Evolutionary conservation across 2,329 filamentous ascomycete genomes (phyloP).

Genomic region (Aspergillus vadensis): DNA sequence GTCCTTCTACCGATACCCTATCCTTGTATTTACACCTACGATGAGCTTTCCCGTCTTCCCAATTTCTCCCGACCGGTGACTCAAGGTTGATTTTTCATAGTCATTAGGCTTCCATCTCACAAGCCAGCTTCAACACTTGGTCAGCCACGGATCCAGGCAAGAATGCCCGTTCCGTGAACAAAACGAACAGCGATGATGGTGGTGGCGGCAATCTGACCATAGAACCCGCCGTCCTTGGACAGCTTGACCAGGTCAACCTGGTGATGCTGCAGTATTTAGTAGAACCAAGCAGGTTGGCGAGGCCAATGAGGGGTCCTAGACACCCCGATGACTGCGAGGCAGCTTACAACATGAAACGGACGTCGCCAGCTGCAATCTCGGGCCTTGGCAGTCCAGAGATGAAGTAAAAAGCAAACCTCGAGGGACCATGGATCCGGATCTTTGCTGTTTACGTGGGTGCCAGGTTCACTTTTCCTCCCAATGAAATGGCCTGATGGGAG

Average conservation of each 20-base stretch:
- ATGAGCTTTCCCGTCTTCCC: neutral
- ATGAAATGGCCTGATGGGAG: conserved; percentile 14
- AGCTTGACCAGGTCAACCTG: conserved; percentile 7
- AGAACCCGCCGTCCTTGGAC: neutral
- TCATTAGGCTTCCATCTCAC: neutral
- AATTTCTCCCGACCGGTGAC: neutral
- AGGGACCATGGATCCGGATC: conserved; percentile 4
- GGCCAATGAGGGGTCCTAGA: conserved; percentile 8
- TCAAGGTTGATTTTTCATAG: neutral
- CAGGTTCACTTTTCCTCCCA: conserved; percentile 8
- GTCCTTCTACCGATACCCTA: neutral
- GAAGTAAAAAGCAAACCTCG: conserved; percentile 10
- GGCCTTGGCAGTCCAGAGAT: conserved; percentile 13
- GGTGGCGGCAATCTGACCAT: conserved; percentile 13
- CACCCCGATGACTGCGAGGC: conserved; percentile 16
- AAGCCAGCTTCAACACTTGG: conserved; percentile 1
- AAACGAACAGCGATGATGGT: conserved; percentile 3
- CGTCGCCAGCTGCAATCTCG: conserved; percentile 1
- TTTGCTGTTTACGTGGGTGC: conserved; percentile 5
- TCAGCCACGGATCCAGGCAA: conserved; percentile 3
- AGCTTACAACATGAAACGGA: conserved; percentile 13
- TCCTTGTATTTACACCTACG: neutral
- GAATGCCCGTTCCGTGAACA: neutral
- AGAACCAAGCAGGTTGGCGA: conserved; percentile 13
- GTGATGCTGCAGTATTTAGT: conserved; percentile 13